A percentile compares a stretch with the other conserved stretches of the same genome.
Evolutionary conservation across 1,139 yeast species (phyloP).

Genomic region (Geotrichum restrictum): DNA sequence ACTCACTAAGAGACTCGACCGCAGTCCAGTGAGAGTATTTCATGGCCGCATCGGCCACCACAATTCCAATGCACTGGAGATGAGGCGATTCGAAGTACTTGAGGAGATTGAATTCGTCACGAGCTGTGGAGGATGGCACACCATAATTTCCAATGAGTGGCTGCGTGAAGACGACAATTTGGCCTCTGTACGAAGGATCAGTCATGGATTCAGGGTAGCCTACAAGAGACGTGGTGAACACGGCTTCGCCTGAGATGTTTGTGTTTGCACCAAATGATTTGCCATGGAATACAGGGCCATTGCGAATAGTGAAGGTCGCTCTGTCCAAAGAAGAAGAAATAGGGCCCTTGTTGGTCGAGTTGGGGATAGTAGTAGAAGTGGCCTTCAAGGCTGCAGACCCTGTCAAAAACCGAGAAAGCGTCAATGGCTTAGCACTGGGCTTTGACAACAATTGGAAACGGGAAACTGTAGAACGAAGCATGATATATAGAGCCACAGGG

Average conservation of each 20-base stretch:
- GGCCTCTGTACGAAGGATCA: constrained; percentile 95
- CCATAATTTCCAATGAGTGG: constrained; percentile 98
- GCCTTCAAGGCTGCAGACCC: constrained; percentile 39
- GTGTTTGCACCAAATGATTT: constrained; percentile 92
- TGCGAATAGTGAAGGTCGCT: constrained; percentile 85
- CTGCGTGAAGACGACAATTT: constrained; percentile 92
- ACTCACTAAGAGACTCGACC: constrained; percentile 85
- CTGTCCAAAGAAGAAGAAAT: constrained; percentile 49
- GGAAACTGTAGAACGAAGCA: constrained; percentile 14
- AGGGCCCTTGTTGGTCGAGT: constrained; percentile 27
- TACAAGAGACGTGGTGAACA: constrained; percentile 92
- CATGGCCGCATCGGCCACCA: constrained; percentile 92
- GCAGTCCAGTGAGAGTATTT: constrained; percentile 98
- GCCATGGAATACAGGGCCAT: constrained; percentile 92
- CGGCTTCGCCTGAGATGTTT: constrained; percentile 93
- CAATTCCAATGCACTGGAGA: constrained; percentile 91
- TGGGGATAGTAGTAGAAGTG: constrained; percentile 42
- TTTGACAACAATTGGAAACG: constrained; percentile 15
- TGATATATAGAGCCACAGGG: neutral
- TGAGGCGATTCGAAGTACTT: constrained; percentile 88
- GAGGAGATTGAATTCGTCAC: constrained; percentile 78
- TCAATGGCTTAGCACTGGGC: constrained; percentile 13
- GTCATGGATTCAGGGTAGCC: constrained; percentile 99
- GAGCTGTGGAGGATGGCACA: constrained; percentile 78
- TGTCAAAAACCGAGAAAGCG: constrained; percentile 14